Evolutionary conservation across 352 stramenopile species (phyloP).

Genomic region (Phytopythium aichiense): DNA sequence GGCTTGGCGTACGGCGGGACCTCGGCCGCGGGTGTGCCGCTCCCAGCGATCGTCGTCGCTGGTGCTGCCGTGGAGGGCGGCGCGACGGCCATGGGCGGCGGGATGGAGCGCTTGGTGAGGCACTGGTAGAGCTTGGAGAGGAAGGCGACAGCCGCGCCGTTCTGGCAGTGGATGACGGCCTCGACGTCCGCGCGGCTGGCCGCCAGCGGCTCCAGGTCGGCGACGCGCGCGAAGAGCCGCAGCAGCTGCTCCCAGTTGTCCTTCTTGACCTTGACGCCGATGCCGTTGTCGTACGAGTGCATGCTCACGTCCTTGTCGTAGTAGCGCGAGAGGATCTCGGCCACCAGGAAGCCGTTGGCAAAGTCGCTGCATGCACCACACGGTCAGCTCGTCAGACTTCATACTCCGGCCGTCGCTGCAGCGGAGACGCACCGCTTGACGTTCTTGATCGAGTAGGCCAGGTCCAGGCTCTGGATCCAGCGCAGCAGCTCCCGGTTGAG

Average conservation of each 20-base stretch:
- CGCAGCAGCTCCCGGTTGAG: slow-evolving; percentile 87
- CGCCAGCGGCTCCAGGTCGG: slow-evolving; percentile 59
- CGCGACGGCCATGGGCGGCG: slow-evolving; percentile 31
- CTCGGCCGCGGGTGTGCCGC: slow-evolving; percentile 27
- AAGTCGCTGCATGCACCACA: slow-evolving; percentile 53
- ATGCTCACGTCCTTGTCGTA: slow-evolving; percentile 92
- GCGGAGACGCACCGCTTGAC: slow-evolving; percentile 69
- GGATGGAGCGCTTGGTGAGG: slow-evolving; percentile 86
- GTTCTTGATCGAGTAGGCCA: slow-evolving; percentile 93
- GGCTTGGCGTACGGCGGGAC: slow-evolving; percentile 81
- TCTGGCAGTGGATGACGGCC: slow-evolving; percentile 88
- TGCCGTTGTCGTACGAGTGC: slow-evolving; percentile 92
- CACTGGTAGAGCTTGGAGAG: slow-evolving; percentile 89
- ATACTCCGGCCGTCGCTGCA: not conserved
- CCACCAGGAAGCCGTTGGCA: slow-evolving; percentile 88
- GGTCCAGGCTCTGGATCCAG: slow-evolving; percentile 92
- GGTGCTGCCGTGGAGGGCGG: slow-evolving; percentile 11
- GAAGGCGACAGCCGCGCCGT: slow-evolving; percentile 80
- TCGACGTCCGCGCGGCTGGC: slow-evolving; percentile 53
- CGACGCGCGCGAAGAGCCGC: slow-evolving; percentile 74
- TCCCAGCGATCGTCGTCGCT: slow-evolving; percentile 21
- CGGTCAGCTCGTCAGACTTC: too few relatives aligned
- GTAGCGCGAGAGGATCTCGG: slow-evolving; percentile 90
- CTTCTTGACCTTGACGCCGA: slow-evolving; percentile 87
- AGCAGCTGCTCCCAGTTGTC: slow-evolving; percentile 91